Evolutionary conservation across 768 basidiomycete species (phyloP).

Genomic region (Polyporus arcularius): DNA sequence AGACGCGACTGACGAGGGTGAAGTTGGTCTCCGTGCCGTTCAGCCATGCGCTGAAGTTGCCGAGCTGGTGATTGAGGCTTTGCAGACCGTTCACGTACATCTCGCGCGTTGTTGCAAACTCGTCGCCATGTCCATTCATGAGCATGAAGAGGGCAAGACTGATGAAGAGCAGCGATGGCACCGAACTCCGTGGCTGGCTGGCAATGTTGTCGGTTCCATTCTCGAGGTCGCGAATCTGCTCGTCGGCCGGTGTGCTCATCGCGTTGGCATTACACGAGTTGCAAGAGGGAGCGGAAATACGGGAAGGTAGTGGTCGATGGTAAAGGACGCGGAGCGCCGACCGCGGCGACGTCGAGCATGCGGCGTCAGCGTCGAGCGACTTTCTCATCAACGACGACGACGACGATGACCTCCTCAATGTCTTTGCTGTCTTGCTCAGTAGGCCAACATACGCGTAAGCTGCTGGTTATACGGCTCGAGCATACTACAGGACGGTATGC

Average conservation of each 20-base stretch:
- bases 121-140: constrained; percentile 72
- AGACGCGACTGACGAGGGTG: constrained; percentile 1
- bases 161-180: constrained; percentile 75
- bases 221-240: constrained; percentile 18
- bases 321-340: too few species aligned
- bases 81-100: constrained; percentile 68
- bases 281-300: background rate
- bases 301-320: background rate
- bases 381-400: too few species aligned
- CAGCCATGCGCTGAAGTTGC: constrained; percentile 19
- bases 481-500: too few species aligned
- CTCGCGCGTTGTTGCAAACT: constrained; percentile 54
- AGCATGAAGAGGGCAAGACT: constrained; percentile 77
- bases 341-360: too few species aligned
- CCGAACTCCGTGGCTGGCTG: constrained; percentile 53
- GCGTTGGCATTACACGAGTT: background rate
- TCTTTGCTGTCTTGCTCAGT: too few species aligned
- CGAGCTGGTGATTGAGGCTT: constrained; percentile 54
- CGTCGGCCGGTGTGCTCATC: background rate
- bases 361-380: too few species aligned
- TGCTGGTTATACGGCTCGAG: too few species aligned
- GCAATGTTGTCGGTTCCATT: constrained; percentile 10
- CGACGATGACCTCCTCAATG: too few species aligned
- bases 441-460: too few species aligned
- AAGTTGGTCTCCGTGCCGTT: constrained; percentile 8